Evolutionary conservation across 2,329 filamentous ascomycete genomes (phyloP).

Genomic region (Venturia effusa): DNA sequence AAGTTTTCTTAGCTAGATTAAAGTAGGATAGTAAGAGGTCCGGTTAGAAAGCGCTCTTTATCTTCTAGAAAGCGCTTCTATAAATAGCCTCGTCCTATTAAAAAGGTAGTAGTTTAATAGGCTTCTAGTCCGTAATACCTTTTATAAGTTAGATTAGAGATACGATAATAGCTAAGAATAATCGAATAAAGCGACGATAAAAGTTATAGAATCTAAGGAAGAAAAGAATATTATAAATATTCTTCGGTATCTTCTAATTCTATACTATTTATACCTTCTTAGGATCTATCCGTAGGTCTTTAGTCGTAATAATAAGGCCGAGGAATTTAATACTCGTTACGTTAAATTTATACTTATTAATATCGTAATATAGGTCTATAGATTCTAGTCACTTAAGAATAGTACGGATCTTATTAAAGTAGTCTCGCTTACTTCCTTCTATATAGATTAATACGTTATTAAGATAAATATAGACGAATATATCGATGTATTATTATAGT

Average conservation of each 20-base stretch:
- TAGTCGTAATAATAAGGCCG: too few species aligned
- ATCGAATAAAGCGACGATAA: slow-evolving; percentile 19
- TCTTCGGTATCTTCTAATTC: slow-evolving; percentile 17
- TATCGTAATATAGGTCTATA: too few species aligned
- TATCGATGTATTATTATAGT: slow-evolving; percentile 15
- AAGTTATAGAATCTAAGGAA: too few species aligned
- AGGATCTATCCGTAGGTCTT: slow-evolving; percentile 17
- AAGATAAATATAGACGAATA: slow-evolving; percentile 16
- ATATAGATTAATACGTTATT: slow-evolving; percentile 19
- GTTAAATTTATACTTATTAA: too few species aligned
- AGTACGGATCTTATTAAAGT: slow-evolving; percentile 12
- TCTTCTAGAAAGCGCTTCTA: not conserved
- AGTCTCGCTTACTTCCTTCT: slow-evolving; percentile 2
- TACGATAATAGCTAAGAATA: slow-evolving; percentile 14
- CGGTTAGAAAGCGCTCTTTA: slow-evolving; percentile 14
- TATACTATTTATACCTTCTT: slow-evolving; percentile 14
- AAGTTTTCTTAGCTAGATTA: slow-evolving; percentile 11
- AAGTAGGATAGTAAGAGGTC: slow-evolving; percentile 16
- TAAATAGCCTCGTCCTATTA: not conserved
- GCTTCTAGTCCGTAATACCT: not conserved
- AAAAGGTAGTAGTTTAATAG: not conserved
- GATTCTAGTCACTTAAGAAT: too few species aligned
- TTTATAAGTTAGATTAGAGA: slow-evolving; percentile 14
- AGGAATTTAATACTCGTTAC: too few species aligned
- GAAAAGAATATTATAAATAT: too few species aligned